Evolutionary conservation across 202 grass and related monocot genomes (phyloP).

Genomic region (Zizania palustris): DNA sequence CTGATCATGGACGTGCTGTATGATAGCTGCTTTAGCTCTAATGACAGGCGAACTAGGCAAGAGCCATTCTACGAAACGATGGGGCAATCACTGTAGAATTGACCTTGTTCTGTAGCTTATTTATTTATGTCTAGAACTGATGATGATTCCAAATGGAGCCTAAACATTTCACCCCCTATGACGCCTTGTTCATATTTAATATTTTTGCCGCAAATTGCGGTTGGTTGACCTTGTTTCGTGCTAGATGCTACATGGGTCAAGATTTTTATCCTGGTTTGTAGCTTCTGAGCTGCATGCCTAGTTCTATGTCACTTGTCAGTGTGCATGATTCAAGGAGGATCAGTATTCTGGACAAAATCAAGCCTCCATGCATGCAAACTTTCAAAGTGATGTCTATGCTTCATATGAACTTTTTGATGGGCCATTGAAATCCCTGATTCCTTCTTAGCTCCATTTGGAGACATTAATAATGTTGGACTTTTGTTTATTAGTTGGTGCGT

Average conservation of each 20-base stretch:
- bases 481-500: background rate
- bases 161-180: background rate
- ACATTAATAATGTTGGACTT: constrained; percentile 18
- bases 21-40: constrained; percentile 22
- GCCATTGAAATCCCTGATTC: background rate
- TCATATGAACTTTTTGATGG: background rate
- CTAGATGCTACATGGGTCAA: background rate
- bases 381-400: background rate
- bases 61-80: constrained; percentile 28
- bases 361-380: background rate
- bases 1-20: constrained; percentile 37
- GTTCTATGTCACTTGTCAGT: background rate
- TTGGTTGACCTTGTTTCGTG: background rate
- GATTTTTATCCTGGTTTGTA: background rate
- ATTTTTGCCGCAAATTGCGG: background rate
- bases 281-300: constrained; percentile 23
- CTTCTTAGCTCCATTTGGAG: background rate
- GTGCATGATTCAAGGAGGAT: constrained; percentile 17
- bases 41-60: constrained; percentile 33
- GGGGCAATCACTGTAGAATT: constrained; percentile 42
- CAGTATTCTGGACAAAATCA: constrained; percentile 6
- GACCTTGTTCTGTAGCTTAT: constrained; percentile 24
- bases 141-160: constrained; percentile 33
- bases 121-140: constrained; percentile 16
- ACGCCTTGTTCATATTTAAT: too few species aligned